These are phyloP conservation scores for Aegilops sharonensis DNA, from an alignment of 176 grass and related monocot genomes.

Conservation along the genomic window DNA sequence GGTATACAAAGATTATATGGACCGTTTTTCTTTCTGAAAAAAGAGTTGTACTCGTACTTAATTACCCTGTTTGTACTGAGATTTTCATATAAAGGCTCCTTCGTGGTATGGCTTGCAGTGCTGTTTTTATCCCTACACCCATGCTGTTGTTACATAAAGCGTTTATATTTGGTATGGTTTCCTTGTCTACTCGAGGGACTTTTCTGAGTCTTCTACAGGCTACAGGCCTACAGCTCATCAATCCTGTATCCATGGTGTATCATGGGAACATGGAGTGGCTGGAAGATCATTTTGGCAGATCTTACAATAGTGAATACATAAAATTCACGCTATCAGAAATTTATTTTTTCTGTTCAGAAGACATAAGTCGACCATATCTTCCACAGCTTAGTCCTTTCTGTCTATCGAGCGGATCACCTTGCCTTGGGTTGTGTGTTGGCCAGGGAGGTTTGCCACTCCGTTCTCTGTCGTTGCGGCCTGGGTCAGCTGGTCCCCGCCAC, in stretches of 20 bases:
- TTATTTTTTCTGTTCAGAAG: no score
- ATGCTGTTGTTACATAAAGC: neutral
- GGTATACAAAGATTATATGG: slow-evolving; percentile 6
- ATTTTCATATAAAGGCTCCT: neutral
- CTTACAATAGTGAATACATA: neutral
- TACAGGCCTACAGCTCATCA: neutral
- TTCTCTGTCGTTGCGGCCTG: no score
- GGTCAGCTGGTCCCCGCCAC: no score
- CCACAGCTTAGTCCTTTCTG: neutral
- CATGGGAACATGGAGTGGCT: neutral
- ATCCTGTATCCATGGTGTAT: neutral
- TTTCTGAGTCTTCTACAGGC: neutral
- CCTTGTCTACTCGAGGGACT: neutral
- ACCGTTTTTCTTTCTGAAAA: neutral
- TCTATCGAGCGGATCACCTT: no score
- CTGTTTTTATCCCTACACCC: neutral
- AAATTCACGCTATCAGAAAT: no score
- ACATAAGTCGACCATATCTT: neutral
- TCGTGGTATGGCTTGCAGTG: neutral
- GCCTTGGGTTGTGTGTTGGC: no score
- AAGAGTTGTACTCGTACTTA: neutral
- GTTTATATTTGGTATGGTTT: neutral
- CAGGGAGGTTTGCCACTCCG: no score
- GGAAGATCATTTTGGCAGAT: neutral
- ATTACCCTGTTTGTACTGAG: neutral